Evolutionary conservation across 306 rosid species (phyloP), one percentile per base, ranked within the genome.

Genomic region (Chamaecrista fasciculata): DNA sequence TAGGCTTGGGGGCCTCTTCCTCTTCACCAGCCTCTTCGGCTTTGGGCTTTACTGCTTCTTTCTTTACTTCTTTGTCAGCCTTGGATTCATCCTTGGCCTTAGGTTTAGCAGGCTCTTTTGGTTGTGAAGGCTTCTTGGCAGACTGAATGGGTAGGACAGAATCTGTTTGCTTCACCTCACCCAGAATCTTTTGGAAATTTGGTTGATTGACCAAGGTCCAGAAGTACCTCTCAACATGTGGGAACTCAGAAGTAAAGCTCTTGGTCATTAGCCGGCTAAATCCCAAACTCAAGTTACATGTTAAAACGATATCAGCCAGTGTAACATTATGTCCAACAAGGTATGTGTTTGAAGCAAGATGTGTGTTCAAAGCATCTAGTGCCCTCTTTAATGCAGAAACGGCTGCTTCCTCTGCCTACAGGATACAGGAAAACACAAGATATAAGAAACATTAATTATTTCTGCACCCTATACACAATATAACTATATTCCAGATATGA

Each of bases 131-230:
- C 70, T 85, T 87, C 67, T 82, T 86, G 40, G 67, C 75, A 21
- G 91, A 70, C 44, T 42, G 72, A 74, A 79, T 56, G 26, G 82
- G 83, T 61, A 63, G 81, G 29, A 87, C 63, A 31, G 84, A 16
- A 1, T 82, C 89, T 0, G 74, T 49, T 76, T 87, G 89, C 84
- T 87, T 70, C 48, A 87, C 84, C 70, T 87, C 87, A 50, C 87
- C 89, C 28, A 87, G 5, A 7, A 84, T 24, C 84, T 87, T 84
- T 25, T 59, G 49, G 75, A 86, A 86, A 62, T 76, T 80, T 24
- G 87, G 89, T 46, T 87, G 92, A 76, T 87, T 78, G 60, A 87
- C 89, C 86, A 84, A 20, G 34, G 92, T 87, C 92, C 89, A 87
- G 71, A 87, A 87, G 78, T 87, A 80, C 66, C 92, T 79, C 73